Evolutionary conservation across 768 basidiomycete species (phyloP).

Genomic region (Fistulinella prunicolor): DNA sequence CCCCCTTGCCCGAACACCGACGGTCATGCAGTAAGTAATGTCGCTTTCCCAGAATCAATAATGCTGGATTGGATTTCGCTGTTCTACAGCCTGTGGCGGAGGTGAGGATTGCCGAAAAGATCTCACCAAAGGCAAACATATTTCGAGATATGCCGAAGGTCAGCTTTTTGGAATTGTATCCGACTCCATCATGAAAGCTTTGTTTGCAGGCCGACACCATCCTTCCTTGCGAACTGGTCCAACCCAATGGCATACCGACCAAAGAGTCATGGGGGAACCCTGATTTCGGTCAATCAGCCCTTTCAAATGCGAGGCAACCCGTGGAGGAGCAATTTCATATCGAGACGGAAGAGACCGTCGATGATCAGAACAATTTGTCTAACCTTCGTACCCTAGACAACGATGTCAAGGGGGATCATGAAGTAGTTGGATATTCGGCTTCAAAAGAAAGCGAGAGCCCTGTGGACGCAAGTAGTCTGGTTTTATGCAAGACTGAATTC

Average conservation of each 20-base stretch:
- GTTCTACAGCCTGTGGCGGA: constrained; percentile 1
- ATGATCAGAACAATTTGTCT: not conserved
- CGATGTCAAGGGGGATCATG: not conserved
- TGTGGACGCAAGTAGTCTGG: constrained; percentile 9
- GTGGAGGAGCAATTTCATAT: not conserved
- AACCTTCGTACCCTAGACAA: not conserved
- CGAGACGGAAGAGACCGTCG: constrained; percentile 1
- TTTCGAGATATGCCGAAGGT: constrained; percentile 13
- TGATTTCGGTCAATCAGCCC: constrained; percentile 12
- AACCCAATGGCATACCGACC: constrained; percentile 14
- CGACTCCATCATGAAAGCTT: not conserved
- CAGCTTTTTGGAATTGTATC: constrained; percentile 3
- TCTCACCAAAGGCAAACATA: not conserved
- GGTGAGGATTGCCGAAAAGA: not conserved
- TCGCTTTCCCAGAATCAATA: not conserved
- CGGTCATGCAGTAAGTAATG: constrained; percentile 8
- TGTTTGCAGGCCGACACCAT: constrained; percentile 6
- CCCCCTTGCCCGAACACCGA: not conserved
- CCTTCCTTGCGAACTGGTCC: not conserved
- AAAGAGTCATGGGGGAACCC: constrained; percentile 34
- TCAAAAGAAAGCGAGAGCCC: constrained; percentile 3
- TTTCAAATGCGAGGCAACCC: not conserved
- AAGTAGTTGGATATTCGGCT: constrained; percentile 2
- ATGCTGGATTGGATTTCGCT: not conserved
- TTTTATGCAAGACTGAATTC: not conserved